phyloP scores from a whole-genome alignment of 352 stramenopile species.

The Thraustotheca clavata region DNA sequence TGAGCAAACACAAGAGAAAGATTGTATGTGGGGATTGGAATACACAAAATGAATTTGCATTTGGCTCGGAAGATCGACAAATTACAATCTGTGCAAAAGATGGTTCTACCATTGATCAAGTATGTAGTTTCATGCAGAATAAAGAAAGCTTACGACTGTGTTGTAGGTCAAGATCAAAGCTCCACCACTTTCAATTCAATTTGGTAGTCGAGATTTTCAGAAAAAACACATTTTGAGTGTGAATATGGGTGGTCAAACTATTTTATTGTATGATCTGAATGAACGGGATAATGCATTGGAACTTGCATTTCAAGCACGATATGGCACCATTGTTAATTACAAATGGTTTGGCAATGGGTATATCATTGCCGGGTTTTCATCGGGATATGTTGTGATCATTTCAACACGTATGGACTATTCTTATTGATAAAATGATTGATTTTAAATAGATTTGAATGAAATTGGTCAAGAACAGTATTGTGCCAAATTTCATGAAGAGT shows the following conservation, averaged over 20 bases:
- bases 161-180: slow-evolving; percentile 22
- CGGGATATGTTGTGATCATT: slow-evolving; percentile 86
- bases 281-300: slow-evolving; percentile 86
- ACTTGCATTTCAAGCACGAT: slow-evolving; percentile 84
- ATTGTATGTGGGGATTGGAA: slow-evolving; percentile 79
- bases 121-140: slow-evolving; percentile 30
- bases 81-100: slow-evolving; percentile 65
- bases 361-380: slow-evolving; percentile 86
- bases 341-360: slow-evolving; percentile 86
- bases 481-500: slow-evolving; percentile 73
- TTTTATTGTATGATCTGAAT: slow-evolving; percentile 83
- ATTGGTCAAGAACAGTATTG: slow-evolving; percentile 84
- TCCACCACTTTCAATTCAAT: slow-evolving; percentile 29
- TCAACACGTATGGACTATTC: slow-evolving; percentile 41
- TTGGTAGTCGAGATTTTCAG: slow-evolving; percentile 32
- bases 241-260: slow-evolving; percentile 86
- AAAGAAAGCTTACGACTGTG: neutral
- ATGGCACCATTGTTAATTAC: slow-evolving; percentile 85
- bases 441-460: slow-evolving; percentile 49
- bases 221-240: slow-evolving; percentile 59
- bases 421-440: neutral
- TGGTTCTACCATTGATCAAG: slow-evolving; percentile 57
- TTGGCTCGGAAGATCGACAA: slow-evolving; percentile 65
- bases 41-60: slow-evolving; percentile 70
- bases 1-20: slow-evolving; percentile 68